Conservation (phyloP, 768 basidiomycete species). For the Royoungia palumana region DNA sequence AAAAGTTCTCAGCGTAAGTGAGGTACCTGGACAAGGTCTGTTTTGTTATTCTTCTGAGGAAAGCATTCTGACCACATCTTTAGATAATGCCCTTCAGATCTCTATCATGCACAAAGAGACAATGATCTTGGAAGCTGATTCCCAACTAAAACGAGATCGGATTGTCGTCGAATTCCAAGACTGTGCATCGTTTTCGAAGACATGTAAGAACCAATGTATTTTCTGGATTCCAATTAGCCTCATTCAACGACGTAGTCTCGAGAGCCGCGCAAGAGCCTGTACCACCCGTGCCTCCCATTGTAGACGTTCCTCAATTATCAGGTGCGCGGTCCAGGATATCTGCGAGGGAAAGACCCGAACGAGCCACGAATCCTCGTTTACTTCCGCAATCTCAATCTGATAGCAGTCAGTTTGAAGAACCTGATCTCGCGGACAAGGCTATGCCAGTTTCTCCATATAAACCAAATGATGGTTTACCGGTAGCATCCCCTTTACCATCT, state of each 20-base stretch:
- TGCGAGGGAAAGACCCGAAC: slow-evolving; percentile 19
- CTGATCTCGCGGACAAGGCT: neutral
- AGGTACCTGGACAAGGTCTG: slow-evolving; percentile 59
- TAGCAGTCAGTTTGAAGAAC: neutral
- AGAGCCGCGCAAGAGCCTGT: slow-evolving; percentile 60
- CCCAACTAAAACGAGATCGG: slow-evolving; percentile 53
- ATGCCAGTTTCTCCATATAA: neutral
- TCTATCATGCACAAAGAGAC: slow-evolving; percentile 88
- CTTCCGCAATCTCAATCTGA: slow-evolving; percentile 2
- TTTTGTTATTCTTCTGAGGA: slow-evolving; percentile 7
- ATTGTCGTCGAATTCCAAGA: slow-evolving; percentile 72
- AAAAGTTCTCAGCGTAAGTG: slow-evolving; percentile 77
- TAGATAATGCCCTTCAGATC: slow-evolving; percentile 73
- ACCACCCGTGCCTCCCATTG: slow-evolving; percentile 60
- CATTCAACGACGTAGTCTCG: slow-evolving; percentile 40
- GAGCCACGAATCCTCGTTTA: slow-evolving; percentile 19
- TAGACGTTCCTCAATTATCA: slow-evolving; percentile 29
- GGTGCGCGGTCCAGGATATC: neutral
- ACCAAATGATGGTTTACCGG: slow-evolving; percentile 4
- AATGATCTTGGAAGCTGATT: slow-evolving; percentile 61
- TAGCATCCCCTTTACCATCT: slow-evolving; percentile 4
- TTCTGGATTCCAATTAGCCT: slow-evolving; percentile 4
- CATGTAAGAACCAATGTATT: slow-evolving; percentile 45
- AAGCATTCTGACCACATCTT: slow-evolving; percentile 13
- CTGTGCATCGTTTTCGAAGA: slow-evolving; percentile 77